These are phyloP conservation scores for Yarrowia sp. DNA, from an alignment of 805 yeast species.

Conservation along the genomic window DNA sequence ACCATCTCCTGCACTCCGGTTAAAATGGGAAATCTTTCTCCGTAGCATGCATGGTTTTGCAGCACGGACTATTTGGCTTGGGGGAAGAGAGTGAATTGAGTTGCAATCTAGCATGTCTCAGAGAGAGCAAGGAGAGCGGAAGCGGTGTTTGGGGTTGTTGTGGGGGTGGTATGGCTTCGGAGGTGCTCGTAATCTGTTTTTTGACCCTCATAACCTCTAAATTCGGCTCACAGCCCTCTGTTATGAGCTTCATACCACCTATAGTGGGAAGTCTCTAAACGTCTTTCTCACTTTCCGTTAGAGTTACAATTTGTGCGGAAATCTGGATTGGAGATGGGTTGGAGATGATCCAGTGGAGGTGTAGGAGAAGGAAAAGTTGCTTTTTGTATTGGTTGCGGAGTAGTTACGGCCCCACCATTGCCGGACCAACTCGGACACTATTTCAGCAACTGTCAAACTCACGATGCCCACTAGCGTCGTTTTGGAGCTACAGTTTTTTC, in stretches of 20 bases:
- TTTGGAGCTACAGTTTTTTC: no score
- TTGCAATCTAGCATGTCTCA: constrained; percentile 21
- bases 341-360: not conserved
- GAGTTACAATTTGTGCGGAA: not conserved
- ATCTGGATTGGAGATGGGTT: not conserved
- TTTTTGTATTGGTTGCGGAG: no score
- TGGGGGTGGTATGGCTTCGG: no score
- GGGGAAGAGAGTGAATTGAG: not conserved
- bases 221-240: no score
- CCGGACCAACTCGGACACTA: no score
- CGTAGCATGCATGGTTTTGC: not conserved
- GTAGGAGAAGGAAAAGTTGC: not conserved
- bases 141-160: not conserved
- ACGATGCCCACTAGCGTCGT: no score
- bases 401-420: no score
- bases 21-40: constrained; percentile 25
- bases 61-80: constrained; percentile 11
- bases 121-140: constrained; percentile 6
- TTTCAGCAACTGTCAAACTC: no score
- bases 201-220: no score
- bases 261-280: no score
- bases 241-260: no score
- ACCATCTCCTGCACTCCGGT: not conserved
- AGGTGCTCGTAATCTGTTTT: no score
- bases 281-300: not conserved